phyloP scores from a whole-genome alignment of 345 rosid species.

The Microthlaspi erraticum region DNA sequence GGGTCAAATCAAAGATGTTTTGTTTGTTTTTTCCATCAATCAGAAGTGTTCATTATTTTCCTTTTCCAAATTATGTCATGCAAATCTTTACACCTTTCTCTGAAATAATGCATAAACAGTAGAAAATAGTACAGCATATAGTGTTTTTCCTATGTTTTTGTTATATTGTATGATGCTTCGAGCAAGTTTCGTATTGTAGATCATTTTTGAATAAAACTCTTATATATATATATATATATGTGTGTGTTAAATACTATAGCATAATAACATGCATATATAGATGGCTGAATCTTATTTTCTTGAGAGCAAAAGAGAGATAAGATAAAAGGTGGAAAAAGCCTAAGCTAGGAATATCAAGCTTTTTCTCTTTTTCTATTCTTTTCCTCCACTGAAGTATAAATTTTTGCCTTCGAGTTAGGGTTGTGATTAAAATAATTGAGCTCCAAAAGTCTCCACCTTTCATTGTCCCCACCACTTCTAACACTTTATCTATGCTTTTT shows the following conservation, averaged over 20 bases:
- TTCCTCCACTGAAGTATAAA: conserved; percentile 36
- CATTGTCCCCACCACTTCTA: conserved; percentile 45
- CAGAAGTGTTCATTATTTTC: conserved; percentile 14
- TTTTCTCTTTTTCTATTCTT: conserved; percentile 38
- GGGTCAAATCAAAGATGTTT: conserved; percentile 33
- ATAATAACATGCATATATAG: not conserved
- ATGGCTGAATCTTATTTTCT: conserved; percentile 29
- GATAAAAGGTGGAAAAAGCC: conserved; percentile 43
- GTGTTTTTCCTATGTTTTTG: not conserved
- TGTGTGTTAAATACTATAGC: too few relatives aligned
- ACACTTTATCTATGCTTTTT: conserved; percentile 38
- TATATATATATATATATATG: too few relatives aligned
- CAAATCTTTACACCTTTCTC: not conserved
- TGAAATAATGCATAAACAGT: not conserved
- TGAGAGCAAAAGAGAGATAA: conserved; percentile 34
- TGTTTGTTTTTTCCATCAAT: conserved; percentile 14
- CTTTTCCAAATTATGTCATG: conserved; percentile 17
- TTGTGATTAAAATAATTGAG: conserved; percentile 44
- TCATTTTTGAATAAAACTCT: conserved; percentile 3
- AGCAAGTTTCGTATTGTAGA: not conserved
- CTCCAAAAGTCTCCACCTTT: conserved; percentile 49
- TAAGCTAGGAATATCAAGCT: conserved; percentile 47
- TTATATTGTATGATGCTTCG: not conserved
- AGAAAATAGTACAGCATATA: not conserved
- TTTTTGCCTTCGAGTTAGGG: conserved; percentile 46